Base-by-base conservation (phyloP, 345 rosid genomes). In the Acer negundo region DNA sequence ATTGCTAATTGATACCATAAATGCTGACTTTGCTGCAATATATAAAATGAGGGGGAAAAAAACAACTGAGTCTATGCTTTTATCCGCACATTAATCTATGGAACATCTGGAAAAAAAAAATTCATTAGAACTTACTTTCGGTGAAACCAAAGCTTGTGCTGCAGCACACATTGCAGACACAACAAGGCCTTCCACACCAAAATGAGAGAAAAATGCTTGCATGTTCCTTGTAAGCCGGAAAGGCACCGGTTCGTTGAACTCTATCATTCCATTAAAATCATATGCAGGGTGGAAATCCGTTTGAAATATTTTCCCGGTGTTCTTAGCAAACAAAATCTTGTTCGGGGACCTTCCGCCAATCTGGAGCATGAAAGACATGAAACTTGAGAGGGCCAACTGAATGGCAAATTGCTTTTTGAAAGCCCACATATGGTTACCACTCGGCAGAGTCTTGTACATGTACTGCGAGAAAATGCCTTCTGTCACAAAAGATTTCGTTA, bases 201-300 rank as follows among this genome's bases (percentile, higher is more conserved):
- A 91, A 83, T 97, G 90, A 17, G 97, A 94, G 85, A 97, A 97
- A 85, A 97, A 97, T 1, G 93, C 87, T 85, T 91, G 98, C 98
- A 97, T 91, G 85, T 97, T 97, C 85, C 98, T 94, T 17, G 99
- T 97, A 75, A 97, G 90, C 12, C 99, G 97, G 78, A 97, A 97
- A 59, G 99, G 98, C 58, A 94, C 97, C 0, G 99, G 97, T 78
- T 97, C 99, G 20, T 82, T 90, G 65, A 93, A 97, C 81, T 97
- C 98, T 0, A 97, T 91, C 96, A 91, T 87, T 74, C 99, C 99
- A 17, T 87, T 90, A 0, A 84, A 88, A 78, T 94, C 98, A 44
- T 97, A 97, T 8, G 98, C 97, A 20, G 99, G 99, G 79, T 97
- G 99, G 77, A 97, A 97, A 89, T 97, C 99, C 46, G 92, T 94